Base-by-base conservation (phyloP, 768 basidiomycete genomes). In the Lentinula aciculospora region DNA sequence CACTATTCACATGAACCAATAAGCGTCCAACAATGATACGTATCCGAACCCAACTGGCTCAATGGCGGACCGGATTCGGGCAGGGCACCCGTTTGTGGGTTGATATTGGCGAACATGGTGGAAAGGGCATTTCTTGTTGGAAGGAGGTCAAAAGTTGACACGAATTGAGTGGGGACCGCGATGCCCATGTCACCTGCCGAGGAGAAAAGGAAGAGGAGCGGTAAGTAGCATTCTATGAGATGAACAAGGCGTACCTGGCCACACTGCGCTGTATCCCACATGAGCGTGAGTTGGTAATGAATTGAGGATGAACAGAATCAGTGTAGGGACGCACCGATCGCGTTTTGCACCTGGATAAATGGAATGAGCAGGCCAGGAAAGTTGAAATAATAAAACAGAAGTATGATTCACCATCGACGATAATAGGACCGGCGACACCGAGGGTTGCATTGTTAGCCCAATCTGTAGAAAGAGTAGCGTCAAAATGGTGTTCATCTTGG, bases 21-120 rank as follows among this genome's bases (percentile, higher is more conserved):
- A 25, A 85, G 69, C 17, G 82, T 83, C 82, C 82, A 84, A 21
- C 73, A 74, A 64, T 83, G 81, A 60, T 85, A 85, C 0, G 83
- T 84, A 61, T 80, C 79, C 2, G 73, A 75, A 56, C 73, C 79
- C 58, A 67, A 72, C 66, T 72, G 75, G 60, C 72, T 82, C 50
- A 76, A 66, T 47, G 72, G 81, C 51, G 71, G 81, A 29, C 70
- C 82, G 1, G 81, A 81, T 61, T 83, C 81, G 1, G 81, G 81
- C 0, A 84, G 71, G 0, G 81, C 81, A 5, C 83, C 82, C 0
- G 81, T 84, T 15, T 28, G 63, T 0, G 82, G 76, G 55, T 83
- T 74, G 57, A 81, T 78, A 2, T 73, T 73, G 2, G 80, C 71
- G 61, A 83, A 83, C 81, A 82, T 82, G 1, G 82, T 84, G 1